These are phyloP conservation scores for Venturia oleaginea DNA, from an alignment of 2,329 filamentous ascomycete genomes.

Conservation along the genomic window DNA sequence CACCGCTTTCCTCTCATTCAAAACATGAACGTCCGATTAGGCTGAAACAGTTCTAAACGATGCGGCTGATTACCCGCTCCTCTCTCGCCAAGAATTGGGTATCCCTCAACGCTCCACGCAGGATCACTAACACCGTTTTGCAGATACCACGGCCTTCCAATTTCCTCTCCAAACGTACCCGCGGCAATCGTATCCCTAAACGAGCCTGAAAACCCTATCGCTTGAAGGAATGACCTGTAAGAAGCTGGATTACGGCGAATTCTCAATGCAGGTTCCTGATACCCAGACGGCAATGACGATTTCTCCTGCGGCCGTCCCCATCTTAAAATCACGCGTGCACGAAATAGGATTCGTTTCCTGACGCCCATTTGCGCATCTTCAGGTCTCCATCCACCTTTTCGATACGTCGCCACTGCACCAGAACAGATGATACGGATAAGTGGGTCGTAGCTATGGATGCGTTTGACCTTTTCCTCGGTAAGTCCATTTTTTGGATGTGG, in stretches of 20 bases:
- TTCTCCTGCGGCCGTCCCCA: not conserved
- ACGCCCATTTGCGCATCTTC: not conserved
- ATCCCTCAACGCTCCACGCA: not conserved
- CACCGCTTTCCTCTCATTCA: not conserved
- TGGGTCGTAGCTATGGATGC: not conserved
- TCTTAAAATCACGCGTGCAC: not conserved
- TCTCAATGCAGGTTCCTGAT: not conserved
- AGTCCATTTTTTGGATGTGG: not conserved
- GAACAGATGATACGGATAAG: slow-evolving; percentile 5
- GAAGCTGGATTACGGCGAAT: not conserved
- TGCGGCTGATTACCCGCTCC: slow-evolving; percentile 2
- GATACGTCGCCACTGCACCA: not conserved
- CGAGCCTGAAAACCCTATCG: not conserved
- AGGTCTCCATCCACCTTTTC: not conserved
- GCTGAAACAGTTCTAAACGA: not conserved
- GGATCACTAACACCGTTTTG: not conserved
- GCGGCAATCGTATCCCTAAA: not conserved
- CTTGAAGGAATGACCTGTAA: not conserved
- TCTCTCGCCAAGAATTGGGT: slow-evolving; percentile 1
- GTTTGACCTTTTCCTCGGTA: not conserved
- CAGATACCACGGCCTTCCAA: not conserved
- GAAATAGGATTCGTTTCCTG: not conserved
- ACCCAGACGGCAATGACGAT: not conserved
- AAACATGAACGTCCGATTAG: not conserved
- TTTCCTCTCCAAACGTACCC: not conserved